Evolutionary conservation across 2,329 filamentous ascomycete species (phyloP).

Genomic region (Sphaerulina populicola): DNA sequence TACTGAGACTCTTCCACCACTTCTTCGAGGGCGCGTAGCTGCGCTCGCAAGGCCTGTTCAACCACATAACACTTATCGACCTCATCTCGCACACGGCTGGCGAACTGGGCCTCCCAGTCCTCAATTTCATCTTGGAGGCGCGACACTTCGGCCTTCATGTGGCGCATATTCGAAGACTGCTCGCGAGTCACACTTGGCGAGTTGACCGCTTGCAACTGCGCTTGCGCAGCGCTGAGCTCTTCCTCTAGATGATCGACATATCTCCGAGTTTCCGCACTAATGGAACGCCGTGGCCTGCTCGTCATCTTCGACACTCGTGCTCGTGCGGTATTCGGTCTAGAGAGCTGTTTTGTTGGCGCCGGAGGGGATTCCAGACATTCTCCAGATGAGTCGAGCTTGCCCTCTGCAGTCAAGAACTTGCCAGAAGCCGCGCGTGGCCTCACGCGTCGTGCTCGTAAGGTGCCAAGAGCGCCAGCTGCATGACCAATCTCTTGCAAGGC

Average conservation of each 20-base stretch:
- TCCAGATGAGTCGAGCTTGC: conserved; percentile 14
- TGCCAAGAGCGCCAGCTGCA: conserved; percentile 4
- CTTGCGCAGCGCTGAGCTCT: conserved; percentile 38
- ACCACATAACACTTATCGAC: conserved; percentile 26
- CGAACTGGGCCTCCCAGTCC: conserved; percentile 34
- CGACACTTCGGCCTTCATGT: conserved; percentile 30
- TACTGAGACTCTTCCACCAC: conserved; percentile 26
- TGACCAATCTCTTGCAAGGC: conserved; percentile 30
- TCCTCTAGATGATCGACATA: conserved; percentile 46
- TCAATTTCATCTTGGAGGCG: conserved; percentile 31
- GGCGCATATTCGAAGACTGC: conserved; percentile 34
- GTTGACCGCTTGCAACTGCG: conserved; percentile 34
- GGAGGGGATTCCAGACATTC: conserved; percentile 14
- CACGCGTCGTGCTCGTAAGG: conserved; percentile 17
- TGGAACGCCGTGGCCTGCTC: conserved; percentile 25
- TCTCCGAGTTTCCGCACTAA: conserved; percentile 37
- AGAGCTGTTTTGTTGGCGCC: conserved; percentile 9
- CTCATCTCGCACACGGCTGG: conserved; percentile 32
- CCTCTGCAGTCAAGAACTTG: conserved; percentile 15
- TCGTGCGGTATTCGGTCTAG: conserved; percentile 9
- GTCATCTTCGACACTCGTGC: conserved; percentile 14
- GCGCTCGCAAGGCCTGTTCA: conserved; percentile 26
- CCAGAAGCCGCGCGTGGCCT: conserved; percentile 16
- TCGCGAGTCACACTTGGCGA: conserved; percentile 35
- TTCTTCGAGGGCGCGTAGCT: conserved; percentile 27